Evolutionary conservation across 2,329 filamentous ascomycete genomes (phyloP).

Genomic region (Colletotrichum sublineola): DNA sequence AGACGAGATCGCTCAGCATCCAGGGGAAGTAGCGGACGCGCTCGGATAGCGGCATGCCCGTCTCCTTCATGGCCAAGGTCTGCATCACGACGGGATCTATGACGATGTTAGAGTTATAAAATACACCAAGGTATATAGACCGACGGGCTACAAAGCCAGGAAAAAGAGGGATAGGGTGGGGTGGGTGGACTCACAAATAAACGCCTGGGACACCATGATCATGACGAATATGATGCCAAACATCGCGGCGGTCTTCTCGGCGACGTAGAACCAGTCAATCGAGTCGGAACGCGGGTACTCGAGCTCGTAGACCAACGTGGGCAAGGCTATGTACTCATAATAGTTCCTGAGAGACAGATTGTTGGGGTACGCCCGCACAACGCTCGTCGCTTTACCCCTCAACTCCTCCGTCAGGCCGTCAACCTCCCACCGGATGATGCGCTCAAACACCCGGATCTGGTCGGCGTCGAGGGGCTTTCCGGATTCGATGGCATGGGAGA

Average conservation of each 20-base stretch:
- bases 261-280: slow-evolving; percentile 81
- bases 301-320: slow-evolving; percentile 83
- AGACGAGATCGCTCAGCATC: slow-evolving; percentile 80
- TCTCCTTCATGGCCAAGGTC: slow-evolving; percentile 76
- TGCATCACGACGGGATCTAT: slow-evolving; percentile 76
- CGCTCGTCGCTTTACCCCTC: slow-evolving; percentile 69
- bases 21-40: slow-evolving; percentile 79
- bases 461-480: slow-evolving; percentile 70
- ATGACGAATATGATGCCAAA: slow-evolving; percentile 82
- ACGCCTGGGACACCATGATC: slow-evolving; percentile 82
- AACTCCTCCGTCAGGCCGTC: slow-evolving; percentile 74
- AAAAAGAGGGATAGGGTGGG: too few species aligned
- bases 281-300: slow-evolving; percentile 78
- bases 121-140: background rate
- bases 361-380: slow-evolving; percentile 70
- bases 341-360: slow-evolving; percentile 77
- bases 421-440: slow-evolving; percentile 77
- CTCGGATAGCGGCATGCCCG: slow-evolving; percentile 69
- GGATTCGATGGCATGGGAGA: slow-evolving; percentile 73
- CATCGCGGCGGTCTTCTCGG: slow-evolving; percentile 78
- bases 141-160: background rate
- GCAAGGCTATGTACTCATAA: slow-evolving; percentile 80
- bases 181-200: slow-evolving; percentile 65
- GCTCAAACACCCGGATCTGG: slow-evolving; percentile 73
- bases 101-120: slow-evolving; percentile 25